Base-by-base conservation (phyloP, 2,329 filamentous ascomycete species). In the Aspergillus melleus region DNA sequence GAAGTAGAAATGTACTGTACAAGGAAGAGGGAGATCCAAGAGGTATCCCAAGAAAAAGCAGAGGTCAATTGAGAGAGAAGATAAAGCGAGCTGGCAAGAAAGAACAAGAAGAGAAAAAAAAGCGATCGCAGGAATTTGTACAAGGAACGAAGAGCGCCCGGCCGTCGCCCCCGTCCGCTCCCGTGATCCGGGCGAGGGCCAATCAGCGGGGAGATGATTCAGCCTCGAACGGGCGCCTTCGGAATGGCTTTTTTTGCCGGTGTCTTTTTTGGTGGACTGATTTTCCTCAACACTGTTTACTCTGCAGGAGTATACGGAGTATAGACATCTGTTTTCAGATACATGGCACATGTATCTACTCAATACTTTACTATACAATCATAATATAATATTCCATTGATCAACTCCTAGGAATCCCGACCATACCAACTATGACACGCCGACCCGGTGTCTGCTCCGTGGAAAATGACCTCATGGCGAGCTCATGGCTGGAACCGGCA, bases 151-250 rank as follows among this genome's bases (percentile, higher is more conserved):
- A 50, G 52, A 63, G 52, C 59, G 59, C 60, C 56, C 62, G 54
- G 58, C 46, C 63, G 63, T 69, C 61, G 68, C 67, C 67, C 70
- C 70, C 68, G 66, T 64, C 60, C 58, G 57, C 65, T 72, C 72
- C 73, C 73, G 74, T 74, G 72, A 75, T 72, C 67, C 57, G 56
- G 44, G 16, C 2, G 3, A 55, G 22, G 24, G 39, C 74, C 74
- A 76, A 76, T 76, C 72, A 76, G 58, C n/a, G 58, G 0, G 4
- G 3, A 32, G 69, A 68, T 74, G 72, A 74, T 76, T 75, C 68
- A 73, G 62, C 65, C 26, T 52, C 24, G 42, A 56, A 69, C 73
- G 74, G 74, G 72, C 72, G 67, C 68, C 68, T 68, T 68, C 74
- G 74, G 74, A 65, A 67, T 57, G 26, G 55, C 53, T 29, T 36